Percentiles rank a stretch among this genome's conserved stretches.
Evolutionary conservation across 768 basidiomycete species (phyloP).

Genomic region (Amanita molliuscula): DNA sequence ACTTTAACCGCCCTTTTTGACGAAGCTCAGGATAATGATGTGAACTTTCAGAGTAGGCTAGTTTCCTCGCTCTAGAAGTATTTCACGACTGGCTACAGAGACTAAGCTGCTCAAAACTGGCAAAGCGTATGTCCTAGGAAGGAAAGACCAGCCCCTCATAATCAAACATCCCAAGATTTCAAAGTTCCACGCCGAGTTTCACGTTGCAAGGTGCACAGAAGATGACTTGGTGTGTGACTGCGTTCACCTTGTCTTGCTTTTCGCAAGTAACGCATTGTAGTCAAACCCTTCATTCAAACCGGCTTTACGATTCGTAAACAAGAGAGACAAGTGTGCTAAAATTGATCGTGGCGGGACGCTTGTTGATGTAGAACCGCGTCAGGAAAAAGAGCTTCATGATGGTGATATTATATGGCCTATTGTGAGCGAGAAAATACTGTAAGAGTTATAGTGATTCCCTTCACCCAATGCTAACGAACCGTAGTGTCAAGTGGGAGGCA

Average conservation of each 20-base stretch:
- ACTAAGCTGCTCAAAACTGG: conserved; percentile 55
- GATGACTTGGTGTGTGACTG: conserved; percentile 44
- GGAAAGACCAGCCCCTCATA: conserved; percentile 41
- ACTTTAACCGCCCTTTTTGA: conserved; percentile 46
- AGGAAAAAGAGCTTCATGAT: conserved; percentile 33
- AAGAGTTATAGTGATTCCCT: not conserved
- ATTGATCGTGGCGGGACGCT: conserved; percentile 28
- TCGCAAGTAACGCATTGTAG: conserved; percentile 24
- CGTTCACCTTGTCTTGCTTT: conserved; percentile 3
- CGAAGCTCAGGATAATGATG: conserved; percentile 22
- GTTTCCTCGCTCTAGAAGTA: not conserved
- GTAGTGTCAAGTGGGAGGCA: conserved; percentile 41
- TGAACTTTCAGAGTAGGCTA: conserved; percentile 29
- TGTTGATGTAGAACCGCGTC: conserved; percentile 24
- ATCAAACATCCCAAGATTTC: conserved; percentile 60
- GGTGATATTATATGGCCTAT: conserved; percentile 17
- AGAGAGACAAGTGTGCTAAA: conserved; percentile 30
- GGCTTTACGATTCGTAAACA: conserved; percentile 34
- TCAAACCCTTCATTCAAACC: conserved; percentile 38
- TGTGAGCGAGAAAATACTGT: not conserved
- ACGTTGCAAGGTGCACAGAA: conserved; percentile 37
- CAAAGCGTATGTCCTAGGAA: conserved; percentile 41
- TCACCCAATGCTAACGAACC: not conserved
- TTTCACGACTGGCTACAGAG: conserved; percentile 12
- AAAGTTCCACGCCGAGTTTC: conserved; percentile 45